These are phyloP conservation scores for Styphnolobium japonicum DNA, from an alignment of 306 rosid genomes.

Conservation along the genomic window DNA sequence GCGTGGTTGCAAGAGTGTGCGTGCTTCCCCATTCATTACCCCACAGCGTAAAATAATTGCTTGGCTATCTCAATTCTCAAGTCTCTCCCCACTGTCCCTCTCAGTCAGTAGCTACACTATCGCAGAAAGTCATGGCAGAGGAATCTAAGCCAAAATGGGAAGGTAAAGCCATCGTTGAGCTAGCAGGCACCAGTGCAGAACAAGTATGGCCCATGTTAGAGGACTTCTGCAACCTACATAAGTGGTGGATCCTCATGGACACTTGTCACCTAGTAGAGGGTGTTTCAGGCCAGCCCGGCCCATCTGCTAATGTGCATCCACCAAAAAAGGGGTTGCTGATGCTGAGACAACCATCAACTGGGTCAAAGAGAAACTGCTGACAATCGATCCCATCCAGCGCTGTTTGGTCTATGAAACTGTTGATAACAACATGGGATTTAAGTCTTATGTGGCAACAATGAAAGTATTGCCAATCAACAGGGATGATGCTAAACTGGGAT, in stretches of 20 bases:
- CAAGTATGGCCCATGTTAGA: constrained; percentile 41
- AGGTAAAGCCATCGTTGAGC: constrained; percentile 30
- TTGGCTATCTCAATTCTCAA: not conserved
- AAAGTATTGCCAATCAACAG: constrained; percentile 20
- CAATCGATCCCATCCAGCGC: constrained; percentile 44
- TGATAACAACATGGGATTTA: constrained; percentile 51
- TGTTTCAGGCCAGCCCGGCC: constrained; percentile 42
- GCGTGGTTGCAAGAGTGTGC: not conserved
- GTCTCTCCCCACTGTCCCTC: not conserved
- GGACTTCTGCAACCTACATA: constrained; percentile 60
- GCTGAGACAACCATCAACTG: constrained; percentile 15
- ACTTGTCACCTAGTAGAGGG: constrained; percentile 48
- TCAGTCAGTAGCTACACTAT: not conserved
- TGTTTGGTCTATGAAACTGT: constrained; percentile 43
- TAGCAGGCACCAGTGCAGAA: not conserved
- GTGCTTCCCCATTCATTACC: not conserved
- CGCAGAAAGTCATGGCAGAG: constrained; percentile 16
- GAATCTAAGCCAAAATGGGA: constrained; percentile 40
- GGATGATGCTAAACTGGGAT: constrained; percentile 7
- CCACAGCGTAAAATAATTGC: not conserved
- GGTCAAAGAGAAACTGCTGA: constrained; percentile 55
- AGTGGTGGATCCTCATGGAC: constrained; percentile 37
- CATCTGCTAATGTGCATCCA: constrained; percentile 45
- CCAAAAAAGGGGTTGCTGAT: not conserved
- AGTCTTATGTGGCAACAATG: constrained; percentile 38